These are phyloP conservation scores for Chalciporus pseudorubinellus DNA, from an alignment of 768 basidiomycete genomes.

Conservation along the genomic window DNA sequence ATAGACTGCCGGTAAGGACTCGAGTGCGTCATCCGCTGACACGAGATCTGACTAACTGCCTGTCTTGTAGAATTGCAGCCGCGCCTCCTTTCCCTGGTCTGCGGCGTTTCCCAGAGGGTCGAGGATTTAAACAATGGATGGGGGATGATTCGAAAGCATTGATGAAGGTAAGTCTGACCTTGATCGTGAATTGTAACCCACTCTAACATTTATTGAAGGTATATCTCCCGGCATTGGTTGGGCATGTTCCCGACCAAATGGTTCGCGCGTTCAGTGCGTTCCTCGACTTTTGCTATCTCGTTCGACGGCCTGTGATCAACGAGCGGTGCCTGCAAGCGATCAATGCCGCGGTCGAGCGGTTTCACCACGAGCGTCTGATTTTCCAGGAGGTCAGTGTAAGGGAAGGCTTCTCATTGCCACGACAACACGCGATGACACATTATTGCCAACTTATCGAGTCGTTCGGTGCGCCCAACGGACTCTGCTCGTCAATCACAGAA, in stretches of 20 bases:
- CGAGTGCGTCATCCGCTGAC: no score
- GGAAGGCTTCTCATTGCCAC: slow-evolving; percentile 24
- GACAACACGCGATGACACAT: slow-evolving; percentile 34
- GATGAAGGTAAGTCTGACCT: slow-evolving; percentile 34
- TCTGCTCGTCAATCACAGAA: slow-evolving; percentile 38
- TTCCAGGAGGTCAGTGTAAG: slow-evolving; percentile 12
- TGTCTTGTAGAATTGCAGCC: slow-evolving; percentile 24
- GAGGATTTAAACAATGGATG: slow-evolving; percentile 38
- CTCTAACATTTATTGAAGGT: slow-evolving; percentile 21
- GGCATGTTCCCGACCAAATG: slow-evolving; percentile 18
- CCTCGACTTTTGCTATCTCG: slow-evolving; percentile 36
- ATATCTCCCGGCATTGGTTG: slow-evolving; percentile 20
- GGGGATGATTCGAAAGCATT: slow-evolving; percentile 38
- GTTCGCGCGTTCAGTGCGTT: slow-evolving; percentile 19
- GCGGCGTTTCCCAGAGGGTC: slow-evolving; percentile 30
- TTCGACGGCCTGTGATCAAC: slow-evolving; percentile 16
- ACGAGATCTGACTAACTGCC: not conserved
- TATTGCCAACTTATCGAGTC: slow-evolving; percentile 21
- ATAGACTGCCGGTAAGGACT: slow-evolving; percentile 28
- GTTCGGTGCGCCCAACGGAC: slow-evolving; percentile 35
- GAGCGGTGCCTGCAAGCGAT: slow-evolving; percentile 20
- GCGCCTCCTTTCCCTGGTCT: slow-evolving; percentile 29
- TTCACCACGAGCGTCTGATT: slow-evolving; percentile 18
- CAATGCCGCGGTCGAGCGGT: slow-evolving; percentile 17
- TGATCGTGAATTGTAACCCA: not conserved